phyloP scores from a whole-genome alignment of 2,329 filamentous ascomycete species.

The Berkeleyomyces rouxiae region DNA sequence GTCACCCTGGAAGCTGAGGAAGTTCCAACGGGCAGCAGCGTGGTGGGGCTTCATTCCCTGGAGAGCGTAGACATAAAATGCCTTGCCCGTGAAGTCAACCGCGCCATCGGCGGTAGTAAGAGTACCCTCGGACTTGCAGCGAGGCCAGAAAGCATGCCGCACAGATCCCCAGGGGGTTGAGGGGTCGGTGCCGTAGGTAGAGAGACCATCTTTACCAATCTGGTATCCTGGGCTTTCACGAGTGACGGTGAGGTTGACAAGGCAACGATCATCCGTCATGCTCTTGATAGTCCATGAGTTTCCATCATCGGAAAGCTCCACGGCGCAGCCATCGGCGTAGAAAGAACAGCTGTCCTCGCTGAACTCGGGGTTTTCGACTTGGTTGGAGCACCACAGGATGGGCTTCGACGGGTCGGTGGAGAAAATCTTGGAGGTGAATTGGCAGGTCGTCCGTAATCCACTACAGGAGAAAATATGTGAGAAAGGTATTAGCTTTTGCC shows the following conservation, averaged over 20 bases:
- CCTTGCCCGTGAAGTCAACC: slow-evolving; percentile 66
- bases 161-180: slow-evolving; percentile 80
- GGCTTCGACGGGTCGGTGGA: slow-evolving; percentile 55
- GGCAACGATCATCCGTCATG: slow-evolving; percentile 58
- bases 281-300: slow-evolving; percentile 80
- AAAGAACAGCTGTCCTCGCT: slow-evolving; percentile 70
- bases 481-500: background rate
- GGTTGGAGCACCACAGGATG: slow-evolving; percentile 69
- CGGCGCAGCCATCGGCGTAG: slow-evolving; percentile 68
- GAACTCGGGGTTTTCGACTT: slow-evolving; percentile 64
- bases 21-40: slow-evolving; percentile 83
- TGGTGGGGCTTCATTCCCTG: slow-evolving; percentile 99
- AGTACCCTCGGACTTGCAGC: slow-evolving; percentile 63
- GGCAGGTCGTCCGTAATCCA: slow-evolving; percentile 74
- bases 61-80: slow-evolving; percentile 66
- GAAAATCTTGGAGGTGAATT: slow-evolving; percentile 92
- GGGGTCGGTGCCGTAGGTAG: slow-evolving; percentile 73
- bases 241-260: slow-evolving; percentile 75
- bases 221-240: slow-evolving; percentile 66
- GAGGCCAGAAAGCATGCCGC: slow-evolving; percentile 88
- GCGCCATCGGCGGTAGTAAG: slow-evolving; percentile 70
- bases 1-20: slow-evolving; percentile 76
- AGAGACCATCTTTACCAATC: slow-evolving; percentile 68
- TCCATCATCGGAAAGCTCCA: slow-evolving; percentile 76
- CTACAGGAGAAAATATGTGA: slow-evolving; percentile 27